Base-by-base conservation (phyloP, 176 grass and related monocot genomes). In the Eremochloa ophiuroides region DNA sequence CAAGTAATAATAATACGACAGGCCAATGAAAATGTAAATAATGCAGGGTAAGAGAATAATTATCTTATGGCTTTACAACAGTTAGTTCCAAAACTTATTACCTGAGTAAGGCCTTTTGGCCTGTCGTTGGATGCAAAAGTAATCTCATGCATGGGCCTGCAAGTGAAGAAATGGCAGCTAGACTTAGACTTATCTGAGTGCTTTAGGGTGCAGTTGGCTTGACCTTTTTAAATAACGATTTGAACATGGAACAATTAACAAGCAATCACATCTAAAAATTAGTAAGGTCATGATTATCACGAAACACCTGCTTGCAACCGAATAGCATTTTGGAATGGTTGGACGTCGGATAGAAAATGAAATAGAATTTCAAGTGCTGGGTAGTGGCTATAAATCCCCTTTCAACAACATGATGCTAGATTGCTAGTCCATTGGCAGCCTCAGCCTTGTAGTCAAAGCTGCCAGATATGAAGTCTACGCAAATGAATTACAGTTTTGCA, bases 91-190 rank as follows among this genome's bases (percentile, higher is more conserved):
- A 67, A 37, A 67, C 77, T n/a, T n/a, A n/a, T 79, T 53, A 79
- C 77, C 67, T 79, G 77, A 18, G 77, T 53, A 79, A 79, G 77
- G 42, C 77, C 77, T 30, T 79, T 79, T 53, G 77, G 77, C 29
- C 46, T 67, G 43, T 79, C 77, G 0, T 50, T 34, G 46, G 77
- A 79, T 18, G 77, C 62, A 38, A 79, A 79, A 66, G 77, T 79
- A 43, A 79, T 79, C 62, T 79, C 77, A 17, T 79, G 77, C 77
- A 79, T 67, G 62, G 77, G 77, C 67, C 77, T 79, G 46, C 41
- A 79, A 26, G 77, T 25, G 35, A 53, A 79, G 6, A 79, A 79
- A 65, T 34, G 31, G 31, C 27, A 1, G n/a, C n/a, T n/a, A n/a
- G n/a, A n/a, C n/a, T n/a, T n/a, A n/a, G n/a, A n/a, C n/a, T n/a